Base-by-base conservation (phyloP, 2,329 filamentous ascomycete genomes). In the Ophiognomonia clavigignenti-juglandacearum region DNA sequence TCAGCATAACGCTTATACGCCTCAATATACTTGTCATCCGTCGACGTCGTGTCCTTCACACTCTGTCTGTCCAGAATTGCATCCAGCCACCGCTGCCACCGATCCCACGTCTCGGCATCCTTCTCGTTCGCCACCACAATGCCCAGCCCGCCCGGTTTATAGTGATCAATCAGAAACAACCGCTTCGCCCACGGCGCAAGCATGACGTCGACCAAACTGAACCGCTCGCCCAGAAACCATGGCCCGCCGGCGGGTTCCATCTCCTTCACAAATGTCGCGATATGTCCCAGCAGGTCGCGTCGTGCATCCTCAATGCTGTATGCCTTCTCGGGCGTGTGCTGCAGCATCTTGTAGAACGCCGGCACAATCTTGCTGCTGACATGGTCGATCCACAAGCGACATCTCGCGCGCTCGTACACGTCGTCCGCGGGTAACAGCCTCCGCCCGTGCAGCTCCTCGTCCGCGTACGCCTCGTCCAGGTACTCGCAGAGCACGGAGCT, bases 321-420 rank as follows among this genome's bases (percentile, higher is more conserved):
- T 0, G 57, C 47, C 56, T 77, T 78, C 1, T 70, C 69, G 0
- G 70, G 60, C 5, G 73, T 78, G 54, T 80, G 74, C 62, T 82
- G 76, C 13, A 82, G 58, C 16, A 80, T 64, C 43, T 78, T 77
- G 64, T 90, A 86, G 55, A 84, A 90, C 0, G 71, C 73, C 0
- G 86, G 84, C 14, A 89, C 75, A 47, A 91, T 80, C 45, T 82
- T 71, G 9, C 72, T 78, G 34, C 74, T 80, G 20, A 87, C 74
- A 55, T 86, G 88, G 54, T 90, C 85, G 35, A 83, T 84, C 86
- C 86, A 91, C 42, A 91, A 77, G 27, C 83, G 70, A 35, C 78
- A 80, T 18, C 80, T 64, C 4, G 86, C 86, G 43, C 77, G 72
- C 45, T 80, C 73, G 57, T 88, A 91, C 0, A 78, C 68, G 46